Conservation (phyloP, 306 rosid genomes). For the Canavalia gladiata region DNA sequence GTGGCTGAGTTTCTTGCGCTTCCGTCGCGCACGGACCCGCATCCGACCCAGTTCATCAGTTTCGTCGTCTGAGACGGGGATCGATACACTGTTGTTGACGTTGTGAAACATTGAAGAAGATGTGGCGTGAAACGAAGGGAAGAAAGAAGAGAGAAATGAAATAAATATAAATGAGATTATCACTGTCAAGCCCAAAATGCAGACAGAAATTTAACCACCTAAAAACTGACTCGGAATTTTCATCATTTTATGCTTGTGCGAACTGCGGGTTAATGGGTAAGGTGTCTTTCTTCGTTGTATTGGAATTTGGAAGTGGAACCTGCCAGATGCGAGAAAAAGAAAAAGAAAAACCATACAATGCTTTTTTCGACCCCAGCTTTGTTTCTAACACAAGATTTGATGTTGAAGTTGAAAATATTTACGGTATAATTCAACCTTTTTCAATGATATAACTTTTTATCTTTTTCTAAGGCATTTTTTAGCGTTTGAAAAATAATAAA, state of each 20-base stretch:
- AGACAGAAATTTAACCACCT: neutral
- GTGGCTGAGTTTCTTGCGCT: constrained; percentile 72
- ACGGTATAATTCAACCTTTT: too few relatives aligned
- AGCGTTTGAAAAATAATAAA: too few relatives aligned
- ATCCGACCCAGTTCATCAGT: constrained; percentile 77
- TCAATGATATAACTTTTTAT: too few relatives aligned
- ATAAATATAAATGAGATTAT: neutral
- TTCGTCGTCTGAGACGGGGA: constrained; percentile 83
- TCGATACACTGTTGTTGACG: constrained; percentile 61
- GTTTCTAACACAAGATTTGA: too few relatives aligned
- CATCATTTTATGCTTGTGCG: neutral
- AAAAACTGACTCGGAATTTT: neutral
- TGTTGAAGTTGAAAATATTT: too few relatives aligned
- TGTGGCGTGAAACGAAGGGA: neutral
- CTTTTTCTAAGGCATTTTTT: too few relatives aligned
- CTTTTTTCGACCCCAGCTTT: too few relatives aligned
- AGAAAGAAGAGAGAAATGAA: neutral
- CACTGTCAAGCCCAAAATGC: neutral
- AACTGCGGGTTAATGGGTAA: neutral
- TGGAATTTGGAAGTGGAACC: too few relatives aligned
- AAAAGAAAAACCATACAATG: too few relatives aligned
- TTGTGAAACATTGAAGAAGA: constrained; percentile 62
- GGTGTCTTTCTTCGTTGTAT: neutral
- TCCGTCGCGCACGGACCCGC: constrained; percentile 79
- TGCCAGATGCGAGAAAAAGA: too few relatives aligned